Evolutionary conservation across 2,329 filamentous ascomycete species (phyloP).

Genomic region (Helminthosporium solani): DNA sequence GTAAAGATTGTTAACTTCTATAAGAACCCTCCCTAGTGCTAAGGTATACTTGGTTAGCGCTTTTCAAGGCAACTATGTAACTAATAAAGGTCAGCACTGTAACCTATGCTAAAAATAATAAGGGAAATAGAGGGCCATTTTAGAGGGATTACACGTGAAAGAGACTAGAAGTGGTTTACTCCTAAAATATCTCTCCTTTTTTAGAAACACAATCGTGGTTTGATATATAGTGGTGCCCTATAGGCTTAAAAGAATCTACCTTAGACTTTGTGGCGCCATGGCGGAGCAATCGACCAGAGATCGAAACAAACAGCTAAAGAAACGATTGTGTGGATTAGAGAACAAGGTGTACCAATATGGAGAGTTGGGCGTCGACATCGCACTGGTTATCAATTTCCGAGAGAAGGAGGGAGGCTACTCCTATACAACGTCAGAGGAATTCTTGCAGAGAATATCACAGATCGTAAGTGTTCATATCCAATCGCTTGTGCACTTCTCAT

Average conservation of each 20-base stretch:
- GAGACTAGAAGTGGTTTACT: conserved; percentile 4
- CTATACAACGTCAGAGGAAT: conserved; percentile 8
- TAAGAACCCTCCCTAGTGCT: too few relatives aligned
- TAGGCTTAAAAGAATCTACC: conserved; percentile 4
- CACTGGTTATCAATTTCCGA: conserved; percentile 4
- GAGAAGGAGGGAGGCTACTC: conserved; percentile 7
- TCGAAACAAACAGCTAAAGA: conserved; percentile 8
- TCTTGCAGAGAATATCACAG: conserved; percentile 5
- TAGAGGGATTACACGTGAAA: too few relatives aligned
- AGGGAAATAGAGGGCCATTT: too few relatives aligned
- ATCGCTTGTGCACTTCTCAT: conserved; percentile 3
- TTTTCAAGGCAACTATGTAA: too few relatives aligned
- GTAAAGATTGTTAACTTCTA: too few relatives aligned
- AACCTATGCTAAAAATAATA: too few relatives aligned
- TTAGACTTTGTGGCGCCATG: conserved; percentile 1
- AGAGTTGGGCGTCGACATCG: conserved; percentile 4
- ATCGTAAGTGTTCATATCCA: conserved; percentile 4
- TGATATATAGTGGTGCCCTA: conserved; percentile 5
- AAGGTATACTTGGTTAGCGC: too few relatives aligned
- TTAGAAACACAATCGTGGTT: conserved; percentile 4
- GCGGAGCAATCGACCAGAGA: conserved; percentile 3
- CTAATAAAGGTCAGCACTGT: too few relatives aligned
- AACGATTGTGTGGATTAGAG: conserved; percentile 5
- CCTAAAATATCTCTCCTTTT: conserved; percentile 3
- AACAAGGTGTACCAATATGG: conserved; percentile 8